Conservation (phyloP, 441 rosid species). For the Rhodomyrtus psidioides region DNA sequence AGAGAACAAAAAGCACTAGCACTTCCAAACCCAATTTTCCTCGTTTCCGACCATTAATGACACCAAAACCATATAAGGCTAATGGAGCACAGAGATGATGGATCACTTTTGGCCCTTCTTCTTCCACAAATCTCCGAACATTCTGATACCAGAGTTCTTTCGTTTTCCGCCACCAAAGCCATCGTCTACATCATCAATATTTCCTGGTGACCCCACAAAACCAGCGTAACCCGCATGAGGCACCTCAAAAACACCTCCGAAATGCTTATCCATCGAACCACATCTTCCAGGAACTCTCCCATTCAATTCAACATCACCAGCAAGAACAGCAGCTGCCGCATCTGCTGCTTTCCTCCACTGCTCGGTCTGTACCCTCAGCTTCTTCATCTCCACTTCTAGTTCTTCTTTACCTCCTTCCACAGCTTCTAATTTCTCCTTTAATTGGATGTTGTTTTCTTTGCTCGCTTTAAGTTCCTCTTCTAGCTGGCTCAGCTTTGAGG, state of each 20-base stretch:
- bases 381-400: conserved; percentile 79
- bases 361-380: conserved; percentile 79
- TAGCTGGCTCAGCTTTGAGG: conserved; percentile 29
- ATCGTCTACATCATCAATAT: conserved; percentile 51
- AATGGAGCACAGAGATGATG: neutral
- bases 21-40: neutral
- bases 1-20: neutral
- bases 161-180: conserved; percentile 64
- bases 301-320: conserved; percentile 54
- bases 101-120: conserved; percentile 65
- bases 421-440: conserved; percentile 50
- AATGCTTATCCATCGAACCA: conserved; percentile 73
- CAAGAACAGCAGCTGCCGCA: conserved; percentile 86
- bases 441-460: conserved; percentile 26
- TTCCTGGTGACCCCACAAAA: conserved; percentile 54
- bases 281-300: conserved; percentile 53
- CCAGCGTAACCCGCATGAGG: conserved; percentile 30
- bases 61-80: neutral
- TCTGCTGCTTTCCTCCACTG: conserved; percentile 97
- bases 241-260: conserved; percentile 44
- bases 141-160: conserved; percentile 68
- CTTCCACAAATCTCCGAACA: conserved; percentile 90
- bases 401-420: conserved; percentile 50
- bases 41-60: neutral
- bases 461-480: conserved; percentile 58